Evolutionary conservation across 495 filamentous ascomycete species (phyloP), one percentile per base, ranked within the genome.

Genomic region (Evansstolkia leycettana): DNA sequence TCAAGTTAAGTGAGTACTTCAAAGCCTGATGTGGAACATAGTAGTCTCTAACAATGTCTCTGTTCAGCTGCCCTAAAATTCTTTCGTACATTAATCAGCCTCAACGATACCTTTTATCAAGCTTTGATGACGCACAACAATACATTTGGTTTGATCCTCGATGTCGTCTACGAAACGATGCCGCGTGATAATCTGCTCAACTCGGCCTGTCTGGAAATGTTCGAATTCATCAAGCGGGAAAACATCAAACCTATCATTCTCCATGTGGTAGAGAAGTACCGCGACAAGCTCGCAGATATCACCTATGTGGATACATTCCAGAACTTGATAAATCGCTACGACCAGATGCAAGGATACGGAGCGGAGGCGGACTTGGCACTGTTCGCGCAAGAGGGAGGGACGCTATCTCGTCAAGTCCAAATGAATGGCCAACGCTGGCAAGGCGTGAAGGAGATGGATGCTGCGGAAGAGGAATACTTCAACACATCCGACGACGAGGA

Each of bases 121-220:
- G 80, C 78, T 35, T 78, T 94, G 43, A 75, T 98, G 58, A 79
- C 78, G 4, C 79, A 86, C 47, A 78, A 89, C 48, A 75, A 75
- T 41, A 78, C 89, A 1, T 84, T 96, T 43, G 86, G 78, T 11
- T 79, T 88, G 1, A 89, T 96, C 36, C 70, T 98, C 17, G 76
- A 92, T 43, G 80, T 96, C 18, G 75, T 98, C 8, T 72, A 80
- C 41, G 76, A 84, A 46, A 93, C 90, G 2, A 88, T 95, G 77
- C 86, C 86, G 1, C 78, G 84, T n/a, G 87, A 98, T 55, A 98
- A 95, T 50, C 69, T 96, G 2, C 72, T 98, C 20, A 90, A 90
- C 49, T 94, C 88, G 10, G 89, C 88, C n/a, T 94, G 85, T 57
- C 68, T 96, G 10, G 90, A 98, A 50, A 73, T 98, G 23, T 98